Evolutionary conservation across 2,329 filamentous ascomycete genomes (phyloP).

Genomic region (Cordyceps militaris): DNA sequence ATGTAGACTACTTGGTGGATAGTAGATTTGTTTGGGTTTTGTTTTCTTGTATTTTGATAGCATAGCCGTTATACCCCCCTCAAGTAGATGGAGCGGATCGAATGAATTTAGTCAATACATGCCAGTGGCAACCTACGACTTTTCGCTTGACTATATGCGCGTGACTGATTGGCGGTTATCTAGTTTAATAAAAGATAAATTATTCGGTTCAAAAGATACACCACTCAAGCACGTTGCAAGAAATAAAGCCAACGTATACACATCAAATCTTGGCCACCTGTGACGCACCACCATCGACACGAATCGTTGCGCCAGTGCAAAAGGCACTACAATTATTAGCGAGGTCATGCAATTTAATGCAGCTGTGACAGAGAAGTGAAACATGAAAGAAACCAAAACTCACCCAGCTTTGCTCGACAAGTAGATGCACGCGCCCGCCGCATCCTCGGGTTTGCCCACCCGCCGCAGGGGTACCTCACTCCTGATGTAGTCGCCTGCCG

Average conservation of each 20-base stretch:
- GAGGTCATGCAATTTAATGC: neutral
- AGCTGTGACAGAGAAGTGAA: neutral
- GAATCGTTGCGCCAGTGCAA: conserved; percentile 58
- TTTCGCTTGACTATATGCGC: neutral
- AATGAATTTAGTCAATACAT: neutral
- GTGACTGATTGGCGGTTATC: too few species aligned
- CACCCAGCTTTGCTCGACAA: conserved; percentile 58
- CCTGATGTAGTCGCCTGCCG: conserved; percentile 47
- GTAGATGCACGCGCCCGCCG: conserved; percentile 66
- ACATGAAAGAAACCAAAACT: conserved; percentile 15
- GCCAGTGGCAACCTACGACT: neutral
- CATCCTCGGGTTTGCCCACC: conserved; percentile 61
- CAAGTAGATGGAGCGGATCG: neutral
- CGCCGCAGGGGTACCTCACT: conserved; percentile 56
- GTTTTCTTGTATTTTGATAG: conserved; percentile 6
- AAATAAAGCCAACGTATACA: neutral
- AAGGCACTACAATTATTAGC: conserved; percentile 34
- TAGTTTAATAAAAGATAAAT: too few species aligned
- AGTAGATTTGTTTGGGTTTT: neutral
- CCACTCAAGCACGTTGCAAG: too few species aligned
- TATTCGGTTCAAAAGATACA: too few species aligned
- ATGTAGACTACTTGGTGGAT: neutral
- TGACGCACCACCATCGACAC: conserved; percentile 52
- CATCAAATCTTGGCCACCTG: conserved; percentile 39
- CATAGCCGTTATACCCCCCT: conserved; percentile 8